phyloP scores from a whole-genome alignment of 352 stramenopile genomes.

The Phytophthora litchii region DNA sequence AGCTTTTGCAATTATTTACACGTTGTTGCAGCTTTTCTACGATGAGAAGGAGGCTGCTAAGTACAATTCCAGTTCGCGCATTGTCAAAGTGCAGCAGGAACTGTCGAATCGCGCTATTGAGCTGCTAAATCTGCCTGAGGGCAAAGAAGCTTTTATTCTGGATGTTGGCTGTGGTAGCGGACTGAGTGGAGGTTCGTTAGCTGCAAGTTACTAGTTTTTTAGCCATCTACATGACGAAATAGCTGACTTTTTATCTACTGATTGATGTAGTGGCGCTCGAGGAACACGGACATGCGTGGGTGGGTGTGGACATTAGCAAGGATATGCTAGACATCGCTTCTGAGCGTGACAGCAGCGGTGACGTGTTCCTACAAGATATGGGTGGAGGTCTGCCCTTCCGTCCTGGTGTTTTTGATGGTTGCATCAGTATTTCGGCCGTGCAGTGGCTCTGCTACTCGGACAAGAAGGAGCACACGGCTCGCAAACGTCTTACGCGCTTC shows the following conservation, averaged over 20 bases:
- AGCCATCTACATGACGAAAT: background rate
- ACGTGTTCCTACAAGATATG: slow-evolving; percentile 97
- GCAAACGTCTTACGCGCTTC: slow-evolving; percentile 96
- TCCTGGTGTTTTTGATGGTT: slow-evolving; percentile 97
- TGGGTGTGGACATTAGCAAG: slow-evolving; percentile 97
- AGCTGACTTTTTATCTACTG: slow-evolving; percentile 25
- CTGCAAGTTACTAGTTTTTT: slow-evolving; percentile 5
- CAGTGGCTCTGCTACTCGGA: slow-evolving; percentile 99
- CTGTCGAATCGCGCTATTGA: slow-evolving; percentile 97
- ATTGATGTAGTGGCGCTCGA: slow-evolving; percentile 73
- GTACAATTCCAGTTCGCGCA: slow-evolving; percentile 93
- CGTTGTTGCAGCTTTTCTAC: slow-evolving; percentile 87
- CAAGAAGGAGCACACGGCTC: slow-evolving; percentile 94
- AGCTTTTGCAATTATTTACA: slow-evolving; percentile 5
- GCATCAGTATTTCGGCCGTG: slow-evolving; percentile 99
- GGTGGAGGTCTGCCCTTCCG: slow-evolving; percentile 98
- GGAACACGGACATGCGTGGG: slow-evolving; percentile 96
- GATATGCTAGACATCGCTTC: slow-evolving; percentile 99
- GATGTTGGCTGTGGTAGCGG: slow-evolving; percentile 98
- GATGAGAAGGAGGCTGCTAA: slow-evolving; percentile 93
- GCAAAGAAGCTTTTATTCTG: slow-evolving; percentile 91
- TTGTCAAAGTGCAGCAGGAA: slow-evolving; percentile 94
- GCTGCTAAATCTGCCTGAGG: slow-evolving; percentile 93
- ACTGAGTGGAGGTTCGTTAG: slow-evolving; percentile 89
- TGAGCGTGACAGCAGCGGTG: slow-evolving; percentile 90